Conservation (phyloP, 2,329 filamentous ascomycete genomes). For the Whalleya microplaca region DNA sequence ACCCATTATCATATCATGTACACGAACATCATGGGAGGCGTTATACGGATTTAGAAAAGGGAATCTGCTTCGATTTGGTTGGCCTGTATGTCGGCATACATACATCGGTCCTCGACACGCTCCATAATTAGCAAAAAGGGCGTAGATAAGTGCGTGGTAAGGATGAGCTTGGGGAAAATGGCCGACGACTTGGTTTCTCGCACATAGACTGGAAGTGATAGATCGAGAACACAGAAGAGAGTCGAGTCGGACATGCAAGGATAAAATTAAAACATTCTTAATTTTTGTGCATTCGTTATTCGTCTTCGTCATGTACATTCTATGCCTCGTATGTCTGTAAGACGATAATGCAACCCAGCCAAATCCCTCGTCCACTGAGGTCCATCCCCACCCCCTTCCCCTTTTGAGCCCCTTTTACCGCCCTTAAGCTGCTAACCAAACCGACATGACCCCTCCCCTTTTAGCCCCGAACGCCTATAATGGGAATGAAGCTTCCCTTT, state of each 20-base stretch:
- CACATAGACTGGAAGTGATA: not conserved
- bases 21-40: not conserved
- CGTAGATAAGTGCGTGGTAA: not conserved
- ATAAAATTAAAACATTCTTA: not conserved
- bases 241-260: not conserved
- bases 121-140: no score
- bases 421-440: not conserved
- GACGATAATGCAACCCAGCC: not conserved
- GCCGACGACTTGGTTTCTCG: no score
- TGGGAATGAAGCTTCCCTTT: conserved; percentile 21
- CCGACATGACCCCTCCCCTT: conserved; percentile 21
- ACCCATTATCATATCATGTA: not conserved
- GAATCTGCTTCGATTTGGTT: not conserved
- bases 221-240: not conserved
- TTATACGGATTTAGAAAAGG: not conserved
- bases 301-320: not conserved
- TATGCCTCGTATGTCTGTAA: not conserved
- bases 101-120: not conserved
- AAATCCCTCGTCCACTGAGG: no score
- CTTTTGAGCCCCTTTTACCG: not conserved
- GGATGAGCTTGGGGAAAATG: no score
- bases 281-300: not conserved
- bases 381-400: no score
- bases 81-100: not conserved
- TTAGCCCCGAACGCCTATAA: conserved; percentile 20